Percentiles rank a stretch among this genome's conserved stretches.
phyloP scores from a whole-genome alignment of 495 filamentous ascomycete genomes.

The Penicillium herquei region DNA sequence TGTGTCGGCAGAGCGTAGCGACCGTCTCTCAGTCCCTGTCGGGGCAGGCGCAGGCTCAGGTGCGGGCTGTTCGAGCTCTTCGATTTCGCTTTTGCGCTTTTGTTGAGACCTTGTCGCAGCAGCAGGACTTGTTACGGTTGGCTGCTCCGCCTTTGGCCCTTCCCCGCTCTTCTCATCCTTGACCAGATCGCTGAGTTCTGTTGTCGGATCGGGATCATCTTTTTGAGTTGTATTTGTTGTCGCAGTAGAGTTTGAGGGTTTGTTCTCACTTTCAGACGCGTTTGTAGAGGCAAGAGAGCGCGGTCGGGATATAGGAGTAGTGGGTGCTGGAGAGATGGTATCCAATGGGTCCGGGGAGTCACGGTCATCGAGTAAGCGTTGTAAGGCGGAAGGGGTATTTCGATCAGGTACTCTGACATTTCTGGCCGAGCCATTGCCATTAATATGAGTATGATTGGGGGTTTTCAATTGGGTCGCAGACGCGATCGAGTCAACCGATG shows the following conservation, averaged over 20 bases:
- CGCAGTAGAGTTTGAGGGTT: slow-evolving; percentile 9
- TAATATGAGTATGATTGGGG: slow-evolving; percentile 19
- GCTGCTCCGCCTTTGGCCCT: neutral
- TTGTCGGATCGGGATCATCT: slow-evolving; percentile 5
- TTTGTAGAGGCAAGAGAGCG: slow-evolving; percentile 9
- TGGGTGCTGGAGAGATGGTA: slow-evolving; percentile 31
- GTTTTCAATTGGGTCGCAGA: slow-evolving; percentile 16
- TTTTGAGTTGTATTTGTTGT: slow-evolving; percentile 17
- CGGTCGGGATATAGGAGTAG: slow-evolving; percentile 4
- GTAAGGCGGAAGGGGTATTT: slow-evolving; percentile 11
- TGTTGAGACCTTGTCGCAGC: slow-evolving; percentile 7
- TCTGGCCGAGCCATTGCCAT: slow-evolving; percentile 18
- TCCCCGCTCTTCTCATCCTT: slow-evolving; percentile 2
- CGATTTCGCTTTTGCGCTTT: slow-evolving; percentile 6
- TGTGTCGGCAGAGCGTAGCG: slow-evolving; percentile 50
- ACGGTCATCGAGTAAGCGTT: slow-evolving; percentile 12
- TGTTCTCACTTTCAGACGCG: slow-evolving; percentile 6
- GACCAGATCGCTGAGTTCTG: slow-evolving; percentile 6
- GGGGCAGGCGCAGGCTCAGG: slow-evolving; percentile 1
- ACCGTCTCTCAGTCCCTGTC: slow-evolving; percentile 36
- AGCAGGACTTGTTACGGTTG: neutral
- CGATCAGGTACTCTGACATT: slow-evolving; percentile 13
- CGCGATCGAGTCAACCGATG: slow-evolving; percentile 20
- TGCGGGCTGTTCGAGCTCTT: slow-evolving; percentile 1
- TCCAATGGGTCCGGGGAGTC: slow-evolving; percentile 44